phyloP scores from a whole-genome alignment of 768 basidiomycete genomes.

The Russula sp. region DNA sequence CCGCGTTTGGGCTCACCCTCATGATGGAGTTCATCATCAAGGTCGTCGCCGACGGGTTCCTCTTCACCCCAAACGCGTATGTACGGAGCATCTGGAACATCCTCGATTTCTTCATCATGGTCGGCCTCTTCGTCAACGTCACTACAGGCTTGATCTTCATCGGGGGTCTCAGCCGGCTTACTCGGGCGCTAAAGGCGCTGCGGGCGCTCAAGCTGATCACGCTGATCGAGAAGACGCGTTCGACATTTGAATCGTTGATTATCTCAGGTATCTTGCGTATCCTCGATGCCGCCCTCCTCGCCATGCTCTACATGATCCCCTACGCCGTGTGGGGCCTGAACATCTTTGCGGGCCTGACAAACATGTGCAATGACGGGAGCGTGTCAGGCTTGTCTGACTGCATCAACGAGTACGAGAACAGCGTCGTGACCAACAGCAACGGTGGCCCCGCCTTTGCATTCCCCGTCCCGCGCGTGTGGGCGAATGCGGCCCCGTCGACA shows the following conservation, averaged over 20 bases:
- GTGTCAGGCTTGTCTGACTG: slow-evolving; percentile 58
- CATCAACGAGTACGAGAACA: slow-evolving; percentile 64
- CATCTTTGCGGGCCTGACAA: slow-evolving; percentile 83
- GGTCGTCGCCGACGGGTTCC: slow-evolving; percentile 85
- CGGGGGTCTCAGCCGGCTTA: slow-evolving; percentile 74
- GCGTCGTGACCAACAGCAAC: slow-evolving; percentile 42
- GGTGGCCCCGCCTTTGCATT: slow-evolving; percentile 50
- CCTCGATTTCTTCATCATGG: slow-evolving; percentile 81
- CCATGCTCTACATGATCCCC: slow-evolving; percentile 87
- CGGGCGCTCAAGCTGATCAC: slow-evolving; percentile 88
- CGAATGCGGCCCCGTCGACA: slow-evolving; percentile 75
- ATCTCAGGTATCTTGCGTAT: slow-evolving; percentile 82
- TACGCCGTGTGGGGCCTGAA: slow-evolving; percentile 93
- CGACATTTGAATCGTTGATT: slow-evolving; percentile 81
- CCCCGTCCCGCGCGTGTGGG: slow-evolving; percentile 82
- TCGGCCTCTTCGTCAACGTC: slow-evolving; percentile 69
- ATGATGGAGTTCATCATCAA: slow-evolving; percentile 86
- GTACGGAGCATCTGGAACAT: slow-evolving; percentile 88
- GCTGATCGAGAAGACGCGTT: slow-evolving; percentile 77
- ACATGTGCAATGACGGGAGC: slow-evolving; percentile 69
- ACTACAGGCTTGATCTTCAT: slow-evolving; percentile 66
- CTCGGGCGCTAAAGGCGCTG: slow-evolving; percentile 81
- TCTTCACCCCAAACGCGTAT: slow-evolving; percentile 90
- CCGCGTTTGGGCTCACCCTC: slow-evolving; percentile 61
- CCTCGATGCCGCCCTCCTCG: slow-evolving; percentile 82